Evolutionary conservation across 2,329 filamentous ascomycete species (phyloP).

Genomic region (Penicillium sp.): DNA sequence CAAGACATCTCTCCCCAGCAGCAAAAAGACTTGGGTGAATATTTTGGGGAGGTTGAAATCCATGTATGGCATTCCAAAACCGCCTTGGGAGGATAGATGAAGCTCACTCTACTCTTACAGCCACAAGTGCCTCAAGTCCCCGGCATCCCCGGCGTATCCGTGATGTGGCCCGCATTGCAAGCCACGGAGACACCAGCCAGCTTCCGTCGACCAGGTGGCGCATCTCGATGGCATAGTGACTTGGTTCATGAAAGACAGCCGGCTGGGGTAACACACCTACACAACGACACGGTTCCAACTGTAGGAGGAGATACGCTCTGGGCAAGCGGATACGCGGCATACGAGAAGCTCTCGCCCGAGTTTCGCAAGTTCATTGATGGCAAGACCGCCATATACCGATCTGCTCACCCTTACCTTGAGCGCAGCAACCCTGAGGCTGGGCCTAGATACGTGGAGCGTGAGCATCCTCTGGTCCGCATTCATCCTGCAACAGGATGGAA

Average conservation of each 20-base stretch:
- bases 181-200: conserved; percentile 61
- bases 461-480: conserved; percentile 68
- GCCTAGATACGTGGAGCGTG: conserved; percentile 65
- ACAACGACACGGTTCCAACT: conserved; percentile 66
- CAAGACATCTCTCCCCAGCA: conserved; percentile 63
- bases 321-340: conserved; percentile 69
- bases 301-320: conserved; percentile 71
- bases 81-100: neutral
- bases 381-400: conserved; percentile 63
- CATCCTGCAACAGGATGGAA: conserved; percentile 77
- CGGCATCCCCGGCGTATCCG: conserved; percentile 62
- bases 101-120: conserved; percentile 36
- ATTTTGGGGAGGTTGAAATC: conserved; percentile 66
- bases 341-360: conserved; percentile 69
- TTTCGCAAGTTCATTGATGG: conserved; percentile 73
- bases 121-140: conserved; percentile 72
- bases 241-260: conserved; percentile 71
- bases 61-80: conserved; percentile 50
- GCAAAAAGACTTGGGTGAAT: conserved; percentile 63
- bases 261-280: conserved; percentile 68
- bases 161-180: conserved; percentile 70
- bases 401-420: conserved; percentile 67
- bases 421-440: conserved; percentile 61
- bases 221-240: conserved; percentile 69
- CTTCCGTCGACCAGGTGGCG: conserved; percentile 68